Evolutionary conservation across 768 basidiomycete genomes (phyloP), one percentile per base, ranked within the genome.

Genomic region (Lactifluus subvellereus): DNA sequence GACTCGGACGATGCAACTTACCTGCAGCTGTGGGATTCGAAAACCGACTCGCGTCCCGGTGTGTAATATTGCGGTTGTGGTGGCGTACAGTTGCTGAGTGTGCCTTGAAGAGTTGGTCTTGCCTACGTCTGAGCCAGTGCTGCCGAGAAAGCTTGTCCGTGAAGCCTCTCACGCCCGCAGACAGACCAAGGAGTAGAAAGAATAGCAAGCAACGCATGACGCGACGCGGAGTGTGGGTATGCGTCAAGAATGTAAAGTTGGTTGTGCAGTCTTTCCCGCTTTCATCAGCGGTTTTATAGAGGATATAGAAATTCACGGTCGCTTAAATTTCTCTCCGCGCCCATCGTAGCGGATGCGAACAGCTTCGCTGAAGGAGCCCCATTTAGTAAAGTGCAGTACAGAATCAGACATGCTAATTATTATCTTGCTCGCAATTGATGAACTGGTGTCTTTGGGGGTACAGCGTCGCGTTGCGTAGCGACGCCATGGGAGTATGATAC

Each of bases 271-370:
- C 38, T 3, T 32, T 38, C 14, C 22, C 14, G 13, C 4, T 7
- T 35, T 30, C 11, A 10, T 30, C 35, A 2, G 32, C 62, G 53
- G 62, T 16, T 55, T 59, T 64, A 64, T 54, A 59, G 53, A 54
- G 62, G 58, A 30, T 49, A n/a, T 49, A 32, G n/a, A 18, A 14
- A 9, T 33, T 18, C 42, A 43, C 7, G 16, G 18, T 43, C 16
- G 18, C 16, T 18, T 18, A 6, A 43, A 43, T 43, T 43, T 18
- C 14, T 6, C 42, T 11, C 6, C 42, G 16, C 53, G 54, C 47
- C 40, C 27, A 22, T 35, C 6, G 8, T n/a, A 27, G 22, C 20
- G 11, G 35, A 22, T n/a, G 20, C 9, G n/a, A 3, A 6, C 30
- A 27, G 11, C 2, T 13, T 16, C 4, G 45, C 11, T 54, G 2